Evolutionary conservation across 768 basidiomycete species (phyloP), one percentile per base, ranked within the genome.

Genomic region (Serendipita sp.): DNA sequence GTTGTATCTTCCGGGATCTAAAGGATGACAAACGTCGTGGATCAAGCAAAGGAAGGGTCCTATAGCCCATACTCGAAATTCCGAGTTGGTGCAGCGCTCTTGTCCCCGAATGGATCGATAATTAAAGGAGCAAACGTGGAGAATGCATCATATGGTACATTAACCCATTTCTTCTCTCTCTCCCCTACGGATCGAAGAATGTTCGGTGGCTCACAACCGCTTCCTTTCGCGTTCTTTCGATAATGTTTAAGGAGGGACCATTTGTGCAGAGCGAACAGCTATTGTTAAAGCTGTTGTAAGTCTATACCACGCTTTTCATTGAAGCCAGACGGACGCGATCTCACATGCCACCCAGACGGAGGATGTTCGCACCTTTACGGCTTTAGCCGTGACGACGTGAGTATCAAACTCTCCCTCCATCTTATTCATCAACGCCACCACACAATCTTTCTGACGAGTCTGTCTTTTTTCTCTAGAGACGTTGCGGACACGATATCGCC

Each of bases 231-330:
- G n/a, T n/a, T n/a, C n/a, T n/a, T n/a, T n/a, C n/a, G n/a, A n/a
- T n/a, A n/a, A n/a, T n/a, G n/a, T n/a, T n/a, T n/a, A 50, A 95
- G 93, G 93, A 3, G 90, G 81, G 1, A 81, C 88, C 0, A 94
- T 97, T 64, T 98, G 95, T 67, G 95, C 95, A 0, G 95, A 99
- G 71, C 77, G 94, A 31, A 97, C 95, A 0, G 94, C 94, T 0
- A 76, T 99, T 61, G 86, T 92, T n/a, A 96, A 96, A 72, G 94
- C 91, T 28, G 83, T 87, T 22, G 93, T 94, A 65, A 72, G 89
- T 77, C 2, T 30, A 41, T 24, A 34, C 38, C 28, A 42, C 42
- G 24, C 62, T 11, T 42, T 20, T 34, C 17, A 66, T 14, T 62
- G 7, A 7, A 5, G 5, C 5, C 34, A 38, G 9, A 48, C 28